phyloP scores from a whole-genome alignment of 176 grass and related monocot genomes.

The Oryza rufipogon region DNA sequence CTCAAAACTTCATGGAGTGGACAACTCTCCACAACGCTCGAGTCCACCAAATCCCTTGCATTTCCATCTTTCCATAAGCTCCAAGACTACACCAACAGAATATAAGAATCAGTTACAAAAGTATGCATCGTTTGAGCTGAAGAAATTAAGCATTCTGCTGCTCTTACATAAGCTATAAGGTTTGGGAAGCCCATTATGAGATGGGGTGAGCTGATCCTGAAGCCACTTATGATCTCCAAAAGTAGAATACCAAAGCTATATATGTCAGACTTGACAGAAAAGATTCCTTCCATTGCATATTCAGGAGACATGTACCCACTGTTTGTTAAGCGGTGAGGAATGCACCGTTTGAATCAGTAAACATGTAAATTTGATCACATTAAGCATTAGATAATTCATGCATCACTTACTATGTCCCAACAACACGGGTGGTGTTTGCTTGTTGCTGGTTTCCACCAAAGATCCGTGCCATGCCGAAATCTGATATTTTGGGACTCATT shows the following conservation, averaged over 20 bases:
- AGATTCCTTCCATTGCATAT: constrained; percentile 49
- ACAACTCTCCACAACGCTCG: neutral
- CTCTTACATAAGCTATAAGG: constrained; percentile 53
- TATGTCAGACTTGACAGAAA: constrained; percentile 62
- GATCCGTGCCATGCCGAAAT: constrained; percentile 62
- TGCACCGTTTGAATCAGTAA: neutral
- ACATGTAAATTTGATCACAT: neutral
- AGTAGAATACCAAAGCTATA: constrained; percentile 71
- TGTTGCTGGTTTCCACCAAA: constrained; percentile 45
- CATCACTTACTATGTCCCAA: constrained; percentile 58
- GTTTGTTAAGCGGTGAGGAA: neutral
- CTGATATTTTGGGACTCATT: constrained; percentile 60
- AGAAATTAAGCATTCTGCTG: neutral
- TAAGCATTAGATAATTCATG: neutral
- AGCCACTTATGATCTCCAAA: constrained; percentile 59
- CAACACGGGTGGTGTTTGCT: constrained; percentile 44
- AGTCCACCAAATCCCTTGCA: constrained; percentile 38
- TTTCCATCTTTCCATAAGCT: constrained; percentile 50
- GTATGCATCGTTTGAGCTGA: neutral
- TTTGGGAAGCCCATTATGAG: constrained; percentile 24
- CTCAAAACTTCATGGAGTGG: constrained; percentile 30
- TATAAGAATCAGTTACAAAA: neutral
- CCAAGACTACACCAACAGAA: constrained; percentile 45
- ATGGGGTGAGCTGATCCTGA: constrained; percentile 43
- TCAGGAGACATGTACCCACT: constrained; percentile 71